Base-by-base conservation (phyloP, 2,329 filamentous ascomycete species). In the Thelonectria discophora region DNA sequence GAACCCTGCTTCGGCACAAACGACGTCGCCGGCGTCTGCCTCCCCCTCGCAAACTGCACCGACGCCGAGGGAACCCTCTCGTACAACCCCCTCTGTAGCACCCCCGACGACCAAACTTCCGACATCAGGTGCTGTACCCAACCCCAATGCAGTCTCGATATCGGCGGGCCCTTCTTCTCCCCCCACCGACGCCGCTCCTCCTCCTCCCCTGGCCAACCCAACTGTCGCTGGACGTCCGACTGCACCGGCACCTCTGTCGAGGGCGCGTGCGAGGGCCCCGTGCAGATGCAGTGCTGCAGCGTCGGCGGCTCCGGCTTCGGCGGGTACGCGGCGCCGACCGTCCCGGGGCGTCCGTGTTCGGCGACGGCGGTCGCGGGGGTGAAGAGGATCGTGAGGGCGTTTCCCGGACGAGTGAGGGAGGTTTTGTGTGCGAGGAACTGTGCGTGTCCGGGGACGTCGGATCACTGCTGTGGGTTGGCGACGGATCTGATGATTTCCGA, bases 61-160 rank as follows among this genome's bases (percentile, higher is more conserved):
- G 60, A 71, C 2, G 60, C 63, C 15, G 79, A 79, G 57, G 80
- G 79, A 42, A 76, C 72, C 52, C 74, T 74, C 58, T 74, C 77
- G 61, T 65, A 68, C 30, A 76, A 76, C 17, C 76, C 73, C 32
- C 24, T 24, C 24, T 24, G n/a, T n/a, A n/a, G n/a, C n/a, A n/a
- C n/a, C n/a, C n/a, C n/a, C n/a, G n/a, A n/a, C n/a, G n/a, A n/a
- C 21, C 21, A 24, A 24, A 4, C 21, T 24, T 81, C 68, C 58
- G 67, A 76, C 69, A 69, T 82, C 53, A 75, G 76, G 59, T 81
- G 79, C 74, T 81, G 79, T 72, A 76, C 73, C 66, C 81, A 81
- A 63, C 61, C 77, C 3, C 53, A 62, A 2, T 81, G 79, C 64
- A 24, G 24, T 7, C 24, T 24, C 24, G 24, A 24, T 7, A 24